A percentile compares a stretch with the other conserved stretches of the same genome.
Evolutionary conservation across 2,329 filamentous ascomycete species (phyloP).

Genomic region (Penicillium nordicum): DNA sequence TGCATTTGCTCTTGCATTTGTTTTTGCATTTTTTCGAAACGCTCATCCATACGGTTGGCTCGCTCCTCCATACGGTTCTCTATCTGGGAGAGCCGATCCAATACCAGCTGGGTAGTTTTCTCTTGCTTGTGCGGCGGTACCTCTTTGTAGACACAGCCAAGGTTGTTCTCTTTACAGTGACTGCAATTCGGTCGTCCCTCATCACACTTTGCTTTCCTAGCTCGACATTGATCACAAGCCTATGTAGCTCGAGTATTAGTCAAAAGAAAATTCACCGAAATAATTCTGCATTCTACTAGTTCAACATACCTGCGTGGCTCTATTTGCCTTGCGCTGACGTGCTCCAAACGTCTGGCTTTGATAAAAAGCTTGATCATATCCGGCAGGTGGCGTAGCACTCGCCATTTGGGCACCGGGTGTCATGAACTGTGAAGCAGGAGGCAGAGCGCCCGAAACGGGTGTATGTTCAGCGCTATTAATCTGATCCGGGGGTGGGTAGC

Average conservation of each 20-base stretch:
- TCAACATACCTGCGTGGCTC: conserved; percentile 39
- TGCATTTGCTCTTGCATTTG: conserved; percentile 10
- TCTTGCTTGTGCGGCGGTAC: conserved; percentile 78
- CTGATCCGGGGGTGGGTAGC: conserved; percentile 30
- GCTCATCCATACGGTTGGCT: conserved; percentile 6
- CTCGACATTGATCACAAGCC: conserved; percentile 87
- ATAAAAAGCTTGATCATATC: conserved; percentile 35
- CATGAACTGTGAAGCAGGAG: conserved; percentile 30
- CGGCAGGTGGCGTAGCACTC: conserved; percentile 23
- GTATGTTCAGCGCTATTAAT: conserved; percentile 31
- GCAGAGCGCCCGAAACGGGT: conserved; percentile 29
- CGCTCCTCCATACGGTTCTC: conserved; percentile 28
- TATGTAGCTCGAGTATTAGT: conserved; percentile 37
- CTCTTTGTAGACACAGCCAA: conserved; percentile 84
- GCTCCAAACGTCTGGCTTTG: conserved; percentile 30
- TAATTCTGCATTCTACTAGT: not conserved
- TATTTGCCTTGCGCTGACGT: conserved; percentile 39
- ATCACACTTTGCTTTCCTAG: conserved; percentile 87
- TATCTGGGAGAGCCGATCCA: conserved; percentile 34
- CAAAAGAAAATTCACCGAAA: no score
- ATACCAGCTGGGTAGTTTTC: conserved; percentile 38
- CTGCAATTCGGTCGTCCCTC: conserved; percentile 80
- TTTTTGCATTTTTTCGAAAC: not conserved
- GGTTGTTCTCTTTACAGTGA: conserved; percentile 79
- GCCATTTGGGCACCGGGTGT: conserved; percentile 26